Conservation (phyloP, 78 protist species). For the Dictyostelium purpureum region DNA sequence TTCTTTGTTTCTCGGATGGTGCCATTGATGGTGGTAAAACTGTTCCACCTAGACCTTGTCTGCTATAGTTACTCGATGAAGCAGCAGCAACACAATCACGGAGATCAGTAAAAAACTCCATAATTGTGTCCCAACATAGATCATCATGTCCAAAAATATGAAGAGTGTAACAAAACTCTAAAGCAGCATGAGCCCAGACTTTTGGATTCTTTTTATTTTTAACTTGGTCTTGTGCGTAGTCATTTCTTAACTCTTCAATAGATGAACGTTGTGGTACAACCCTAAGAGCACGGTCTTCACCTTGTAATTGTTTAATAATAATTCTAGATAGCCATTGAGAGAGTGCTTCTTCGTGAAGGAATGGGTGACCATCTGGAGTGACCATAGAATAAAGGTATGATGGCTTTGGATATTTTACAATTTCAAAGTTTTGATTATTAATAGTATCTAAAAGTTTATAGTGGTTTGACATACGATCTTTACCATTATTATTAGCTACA, state of each 20-base stretch:
- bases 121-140: constrained; percentile 73
- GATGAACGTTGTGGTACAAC: constrained; percentile 32
- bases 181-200: constrained; percentile 56
- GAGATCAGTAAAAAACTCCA: constrained; percentile 60
- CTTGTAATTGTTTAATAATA: constrained; percentile 65
- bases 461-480: constrained; percentile 68
- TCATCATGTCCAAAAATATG: constrained; percentile 67
- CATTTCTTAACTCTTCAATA: constrained; percentile 56
- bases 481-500: constrained; percentile 5
- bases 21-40: neutral
- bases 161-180: constrained; percentile 64
- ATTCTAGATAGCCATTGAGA: constrained; percentile 54
- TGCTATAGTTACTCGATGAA: neutral
- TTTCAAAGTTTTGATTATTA: constrained; percentile 74
- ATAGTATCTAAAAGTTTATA: constrained; percentile 64
- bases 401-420: constrained; percentile 81
- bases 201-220: constrained; percentile 36
- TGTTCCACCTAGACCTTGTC: neutral
- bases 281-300: constrained; percentile 57
- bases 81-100: constrained; percentile 17
- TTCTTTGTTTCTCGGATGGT: neutral
- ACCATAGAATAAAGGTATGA: constrained; percentile 71
- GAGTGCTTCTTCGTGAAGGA: constrained; percentile 71
- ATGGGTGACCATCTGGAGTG: constrained; percentile 74
- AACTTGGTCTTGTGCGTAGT: constrained; percentile 19